Evolutionary conservation across 805 yeast genomes (phyloP).

Genomic region (Deakozyma indianensis): DNA sequence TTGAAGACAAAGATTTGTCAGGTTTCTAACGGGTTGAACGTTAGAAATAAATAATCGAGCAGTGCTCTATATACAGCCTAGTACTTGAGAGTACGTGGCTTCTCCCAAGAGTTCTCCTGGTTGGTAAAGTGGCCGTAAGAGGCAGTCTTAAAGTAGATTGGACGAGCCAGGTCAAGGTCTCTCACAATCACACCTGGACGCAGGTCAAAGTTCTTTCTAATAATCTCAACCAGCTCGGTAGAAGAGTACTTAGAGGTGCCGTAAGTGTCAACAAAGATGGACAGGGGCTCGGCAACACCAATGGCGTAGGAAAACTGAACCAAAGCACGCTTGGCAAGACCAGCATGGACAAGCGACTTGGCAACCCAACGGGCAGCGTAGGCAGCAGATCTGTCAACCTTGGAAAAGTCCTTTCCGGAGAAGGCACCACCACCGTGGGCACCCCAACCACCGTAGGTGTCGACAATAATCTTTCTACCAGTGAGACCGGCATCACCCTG

Average conservation of each 20-base stretch:
- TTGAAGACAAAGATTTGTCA: conserved; percentile 1
- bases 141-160: conserved; percentile 98
- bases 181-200: conserved; percentile 99
- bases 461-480: conserved; percentile 98
- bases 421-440: conserved; percentile 99
- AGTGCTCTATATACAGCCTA: conserved; percentile 11
- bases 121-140: conserved; percentile 99
- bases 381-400: conserved; percentile 99
- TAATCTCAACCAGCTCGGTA: conserved; percentile 80
- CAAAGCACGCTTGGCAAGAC: conserved; percentile 90
- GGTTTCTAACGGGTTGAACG: conserved; percentile 1
- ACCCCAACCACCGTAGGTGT: conserved; percentile 99
- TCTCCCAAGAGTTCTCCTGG: conserved; percentile 98
- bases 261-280: conserved; percentile 93
- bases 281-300: conserved; percentile 99
- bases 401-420: conserved; percentile 99
- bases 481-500: conserved; percentile 99
- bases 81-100: conserved; percentile 46
- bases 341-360: conserved; percentile 90
- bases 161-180: conserved; percentile 95
- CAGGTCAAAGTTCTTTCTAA: conserved; percentile 89
- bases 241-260: conserved; percentile 90
- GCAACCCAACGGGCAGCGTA: conserved; percentile 99
- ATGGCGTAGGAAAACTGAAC: conserved; percentile 99
- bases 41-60: conserved; percentile 2